Evolutionary conservation across 2,329 filamentous ascomycete genomes (phyloP).

Genomic region (Escovopsis sp.): DNA sequence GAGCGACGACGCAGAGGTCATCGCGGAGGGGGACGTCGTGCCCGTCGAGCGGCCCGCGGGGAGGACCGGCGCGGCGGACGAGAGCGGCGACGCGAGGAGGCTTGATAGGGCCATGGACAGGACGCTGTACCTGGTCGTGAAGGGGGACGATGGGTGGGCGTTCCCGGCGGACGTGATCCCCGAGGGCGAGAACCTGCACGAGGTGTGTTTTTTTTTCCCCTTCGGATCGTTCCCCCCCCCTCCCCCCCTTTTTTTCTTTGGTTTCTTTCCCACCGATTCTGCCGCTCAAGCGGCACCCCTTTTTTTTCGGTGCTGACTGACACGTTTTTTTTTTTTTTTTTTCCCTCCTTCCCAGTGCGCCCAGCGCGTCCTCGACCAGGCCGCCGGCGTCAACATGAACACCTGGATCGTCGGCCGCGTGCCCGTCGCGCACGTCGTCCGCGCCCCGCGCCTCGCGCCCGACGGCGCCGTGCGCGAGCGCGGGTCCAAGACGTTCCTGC

Average conservation of each 20-base stretch:
- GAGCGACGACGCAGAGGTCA: constrained; percentile 44
- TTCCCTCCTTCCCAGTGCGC: too few species aligned
- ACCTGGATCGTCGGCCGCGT: constrained; percentile 92
- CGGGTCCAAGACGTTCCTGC: constrained; percentile 83
- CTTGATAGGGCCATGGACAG: constrained; percentile 66
- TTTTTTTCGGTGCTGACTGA: too few species aligned
- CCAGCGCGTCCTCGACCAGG: constrained; percentile 58
- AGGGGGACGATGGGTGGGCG: constrained; percentile 60
- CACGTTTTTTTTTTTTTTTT: too few species aligned
- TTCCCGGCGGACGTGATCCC: constrained; percentile 64
- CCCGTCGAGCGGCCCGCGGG: constrained; percentile 56
- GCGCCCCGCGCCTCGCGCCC: constrained; percentile 32
- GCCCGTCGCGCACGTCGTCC: constrained; percentile 67
- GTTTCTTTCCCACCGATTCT: too few species aligned
- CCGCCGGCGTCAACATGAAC: constrained; percentile 92
- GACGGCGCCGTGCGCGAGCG: constrained; percentile 28
- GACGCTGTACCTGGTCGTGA: constrained; percentile 80
- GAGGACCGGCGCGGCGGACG: constrained; percentile 65
- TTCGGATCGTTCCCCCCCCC: too few species aligned
- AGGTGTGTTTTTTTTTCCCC: constrained; percentile 51
- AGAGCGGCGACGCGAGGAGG: constrained; percentile 56
- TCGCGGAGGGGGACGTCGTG: constrained; percentile 43
- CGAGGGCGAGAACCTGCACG: constrained; percentile 62
- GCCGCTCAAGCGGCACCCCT: too few species aligned
- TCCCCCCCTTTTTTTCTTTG: too few species aligned